phyloP scores from a whole-genome alignment of 2,329 filamentous ascomycete genomes.

The Phialophora verrucosa region DNA sequence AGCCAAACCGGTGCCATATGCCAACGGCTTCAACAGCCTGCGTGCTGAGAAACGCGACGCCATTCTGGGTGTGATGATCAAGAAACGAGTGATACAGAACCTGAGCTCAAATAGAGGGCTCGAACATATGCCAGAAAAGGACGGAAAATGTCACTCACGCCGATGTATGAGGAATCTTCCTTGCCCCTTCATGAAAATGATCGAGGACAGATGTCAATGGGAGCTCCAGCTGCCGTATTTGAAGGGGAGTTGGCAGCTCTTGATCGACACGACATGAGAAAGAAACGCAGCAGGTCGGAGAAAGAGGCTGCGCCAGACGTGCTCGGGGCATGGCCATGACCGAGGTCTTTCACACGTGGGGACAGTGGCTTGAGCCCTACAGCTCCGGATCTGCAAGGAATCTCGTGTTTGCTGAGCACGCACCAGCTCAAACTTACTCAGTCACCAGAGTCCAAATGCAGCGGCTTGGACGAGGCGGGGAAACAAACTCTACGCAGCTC shows the following conservation, averaged over 20 bases:
- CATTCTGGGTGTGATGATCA: conserved; percentile 20
- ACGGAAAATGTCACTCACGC: background rate
- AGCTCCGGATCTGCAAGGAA: conserved; percentile 18
- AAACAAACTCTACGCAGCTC: conserved; percentile 8
- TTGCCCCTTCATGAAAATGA: background rate
- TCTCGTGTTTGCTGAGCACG: conserved; percentile 21
- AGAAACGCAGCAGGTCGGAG: conserved; percentile 1
- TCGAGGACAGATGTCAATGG: conserved; percentile 4
- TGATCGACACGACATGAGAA: conserved; percentile 1
- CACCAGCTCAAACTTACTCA: background rate
- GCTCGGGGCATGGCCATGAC: conserved; percentile 22
- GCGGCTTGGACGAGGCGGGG: background rate
- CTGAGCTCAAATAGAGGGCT: background rate
- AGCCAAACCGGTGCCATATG: conserved; percentile 63
- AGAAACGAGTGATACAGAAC: conserved; percentile 3
- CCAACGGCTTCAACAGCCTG: conserved; percentile 61
- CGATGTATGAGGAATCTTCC: background rate
- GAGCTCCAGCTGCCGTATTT: conserved; percentile 22
- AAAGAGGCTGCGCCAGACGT: conserved; percentile 3
- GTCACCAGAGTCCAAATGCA: background rate
- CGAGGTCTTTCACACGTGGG: conserved; percentile 9
- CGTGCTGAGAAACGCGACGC: conserved; percentile 43
- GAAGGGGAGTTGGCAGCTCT: conserved; percentile 13
- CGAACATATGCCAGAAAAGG: background rate
- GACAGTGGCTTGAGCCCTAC: background rate